phyloP scores from a whole-genome alignment of 2,329 filamentous ascomycete genomes.

The Aspergillus pseudotamarii region DNA sequence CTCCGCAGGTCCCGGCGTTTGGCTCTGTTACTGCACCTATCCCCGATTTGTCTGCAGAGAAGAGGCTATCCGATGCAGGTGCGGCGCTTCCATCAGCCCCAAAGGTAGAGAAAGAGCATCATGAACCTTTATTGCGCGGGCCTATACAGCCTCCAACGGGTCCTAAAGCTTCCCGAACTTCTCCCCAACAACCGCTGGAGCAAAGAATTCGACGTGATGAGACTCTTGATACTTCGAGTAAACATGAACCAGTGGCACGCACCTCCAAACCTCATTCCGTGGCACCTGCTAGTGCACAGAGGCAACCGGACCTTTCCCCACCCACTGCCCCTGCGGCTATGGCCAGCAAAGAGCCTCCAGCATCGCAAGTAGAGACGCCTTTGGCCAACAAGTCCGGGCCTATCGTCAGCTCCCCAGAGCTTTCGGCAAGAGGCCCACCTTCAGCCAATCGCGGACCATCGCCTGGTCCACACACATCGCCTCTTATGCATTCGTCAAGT shows the following conservation, averaged over 20 bases:
- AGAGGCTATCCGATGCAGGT: constrained; percentile 20
- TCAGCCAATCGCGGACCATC: constrained; percentile 32
- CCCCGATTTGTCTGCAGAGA: constrained; percentile 24
- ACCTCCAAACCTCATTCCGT: constrained; percentile 23
- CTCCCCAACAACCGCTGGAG: constrained; percentile 28
- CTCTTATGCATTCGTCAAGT: constrained; percentile 37
- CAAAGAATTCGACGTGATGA: constrained; percentile 29
- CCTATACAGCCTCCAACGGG: constrained; percentile 45
- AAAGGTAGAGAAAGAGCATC: constrained; percentile 28
- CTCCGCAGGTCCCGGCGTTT: constrained; percentile 48
- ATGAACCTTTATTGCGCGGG: constrained; percentile 22
- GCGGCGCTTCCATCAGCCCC: constrained; percentile 7
- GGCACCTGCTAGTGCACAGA: constrained; percentile 20
- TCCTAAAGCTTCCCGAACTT: constrained; percentile 45
- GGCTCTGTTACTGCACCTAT: constrained; percentile 39
- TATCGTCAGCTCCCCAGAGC: constrained; percentile 28
- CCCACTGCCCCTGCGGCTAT: constrained; percentile 43
- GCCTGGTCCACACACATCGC: constrained; percentile 39
- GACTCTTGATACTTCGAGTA: constrained; percentile 25
- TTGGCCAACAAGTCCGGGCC: constrained; percentile 23
- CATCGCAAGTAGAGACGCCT: constrained; percentile 23
- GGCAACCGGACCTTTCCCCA: constrained; percentile 35
- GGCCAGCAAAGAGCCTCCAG: constrained; percentile 28
- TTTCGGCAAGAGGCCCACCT: constrained; percentile 24
- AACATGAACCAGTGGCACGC: constrained; percentile 31